Conservation (phyloP, 2,329 filamentous ascomycete species). For the Colletotrichum paranaense region DNA sequence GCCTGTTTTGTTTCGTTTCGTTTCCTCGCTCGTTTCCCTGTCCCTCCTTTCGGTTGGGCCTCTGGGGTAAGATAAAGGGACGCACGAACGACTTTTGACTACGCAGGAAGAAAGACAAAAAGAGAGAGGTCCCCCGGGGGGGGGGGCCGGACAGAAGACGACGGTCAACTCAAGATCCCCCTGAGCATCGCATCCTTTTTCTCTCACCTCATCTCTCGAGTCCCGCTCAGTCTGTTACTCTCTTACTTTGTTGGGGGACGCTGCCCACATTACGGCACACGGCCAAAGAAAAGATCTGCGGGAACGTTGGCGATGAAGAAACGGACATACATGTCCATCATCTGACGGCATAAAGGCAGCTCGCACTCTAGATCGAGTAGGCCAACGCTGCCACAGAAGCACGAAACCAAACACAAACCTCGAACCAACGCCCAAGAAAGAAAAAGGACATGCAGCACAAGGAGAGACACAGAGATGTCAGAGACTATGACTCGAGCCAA, state of each 20-base stretch:
- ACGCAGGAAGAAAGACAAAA: neutral
- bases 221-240: constrained; percentile 22
- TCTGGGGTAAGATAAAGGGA: constrained; percentile 24
- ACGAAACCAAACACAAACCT: neutral
- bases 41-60: constrained; percentile 21
- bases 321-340: constrained; percentile 7
- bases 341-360: neutral
- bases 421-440: neutral
- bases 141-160: neutral
- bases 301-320: neutral
- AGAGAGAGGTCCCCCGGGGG: neutral
- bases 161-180: neutral
- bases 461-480: neutral
- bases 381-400: neutral
- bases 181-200: constrained; percentile 19
- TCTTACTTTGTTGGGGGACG: constrained; percentile 20
- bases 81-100: constrained; percentile 4
- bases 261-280: constrained; percentile 18
- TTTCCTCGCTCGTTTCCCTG: constrained; percentile 19
- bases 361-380: neutral
- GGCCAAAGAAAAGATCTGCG: constrained; percentile 20
- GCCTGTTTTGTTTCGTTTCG: constrained; percentile 32
- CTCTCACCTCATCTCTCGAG: constrained; percentile 26
- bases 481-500: neutral
- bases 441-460: neutral